Evolutionary conservation across 805 yeast species (phyloP), one percentile per base, ranked within the genome.

Genomic region (Barnettozyma sucrosica): DNA sequence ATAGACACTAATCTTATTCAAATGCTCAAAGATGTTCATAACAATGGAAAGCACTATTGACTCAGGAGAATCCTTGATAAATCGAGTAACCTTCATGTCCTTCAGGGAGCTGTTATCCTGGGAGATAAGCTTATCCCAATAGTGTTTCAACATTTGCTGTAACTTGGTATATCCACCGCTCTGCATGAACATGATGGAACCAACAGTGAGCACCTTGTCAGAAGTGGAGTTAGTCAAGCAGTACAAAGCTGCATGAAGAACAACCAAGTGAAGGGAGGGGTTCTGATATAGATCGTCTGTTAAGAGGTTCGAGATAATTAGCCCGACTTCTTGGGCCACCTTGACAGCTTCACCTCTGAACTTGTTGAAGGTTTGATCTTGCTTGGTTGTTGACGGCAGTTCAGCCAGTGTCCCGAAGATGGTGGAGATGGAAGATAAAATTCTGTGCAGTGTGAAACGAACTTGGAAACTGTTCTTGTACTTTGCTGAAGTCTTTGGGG

Each of bases 391-490:
- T 60, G 73, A 70, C 19, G 77, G 69, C 11, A 79, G 58, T 47
- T 74, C 66, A 7, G 74, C 63, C 21, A 78, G 53, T 7, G 76
- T 67, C 44, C 72, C 65, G 43, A 75, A 70, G 2, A 76, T 51
- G 32, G 68, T 65, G 1, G 77, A 54, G 3, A 72, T 62, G 26
- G 70, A 65, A 7, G 71, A 65, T 52, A 79, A 83, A 24, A 80
- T 62, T 28, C 77, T 69, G 44, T 74, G 69, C 28, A 70, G 62
- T 34, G 81, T 69, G 50, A 70, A 71, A 46, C 89, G 71, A 10
- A 81, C 60, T 51, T 81, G 80, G 2, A 77, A 64, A 0, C 83
- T 66, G 55, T 85, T 85, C 52, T 84, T 84, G 64, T 70, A 79
- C 54, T 80, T 81, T 0, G 85, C 77, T 36, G 79, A 71, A 0